phyloP scores from a whole-genome alignment of 108 stramenopile species.

The Cylindrotheca closterium region DNA sequence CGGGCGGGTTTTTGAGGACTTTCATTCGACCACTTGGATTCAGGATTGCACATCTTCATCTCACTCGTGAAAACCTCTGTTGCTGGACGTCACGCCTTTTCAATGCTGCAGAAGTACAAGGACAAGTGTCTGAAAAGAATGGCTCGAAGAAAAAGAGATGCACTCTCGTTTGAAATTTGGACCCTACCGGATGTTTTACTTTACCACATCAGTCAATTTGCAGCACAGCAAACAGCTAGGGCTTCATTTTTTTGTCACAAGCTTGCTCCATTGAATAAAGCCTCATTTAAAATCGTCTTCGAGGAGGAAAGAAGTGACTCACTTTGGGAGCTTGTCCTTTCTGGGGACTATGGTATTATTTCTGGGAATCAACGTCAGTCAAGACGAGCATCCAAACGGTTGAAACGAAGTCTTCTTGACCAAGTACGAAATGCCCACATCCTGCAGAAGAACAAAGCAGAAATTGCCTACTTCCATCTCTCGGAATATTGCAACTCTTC shows the following conservation, averaged over 20 bases:
- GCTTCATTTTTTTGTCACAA: conserved; percentile 44
- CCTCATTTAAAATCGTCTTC: conserved; percentile 16
- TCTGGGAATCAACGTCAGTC: neutral
- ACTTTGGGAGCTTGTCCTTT: conserved; percentile 47
- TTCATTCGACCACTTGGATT: too few relatives aligned
- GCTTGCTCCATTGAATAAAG: conserved; percentile 38
- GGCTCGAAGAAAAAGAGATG: too few relatives aligned
- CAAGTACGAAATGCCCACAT: conserved; percentile 47
- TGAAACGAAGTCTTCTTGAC: conserved; percentile 35
- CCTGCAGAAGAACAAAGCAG: conserved; percentile 43
- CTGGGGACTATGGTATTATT: conserved; percentile 42
- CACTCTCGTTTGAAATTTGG: conserved; percentile 42
- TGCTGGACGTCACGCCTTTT: too few relatives aligned
- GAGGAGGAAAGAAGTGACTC: conserved; percentile 24
- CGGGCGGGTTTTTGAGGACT: too few relatives aligned
- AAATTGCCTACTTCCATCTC: conserved; percentile 51
- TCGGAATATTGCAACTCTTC: conserved; percentile 35
- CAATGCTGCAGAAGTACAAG: too few relatives aligned
- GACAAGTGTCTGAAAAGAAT: too few relatives aligned
- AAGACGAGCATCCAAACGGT: conserved; percentile 41
- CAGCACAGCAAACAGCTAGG: conserved; percentile 35
- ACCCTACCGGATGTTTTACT: conserved; percentile 61
- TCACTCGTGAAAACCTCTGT: too few relatives aligned
- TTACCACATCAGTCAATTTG: conserved; percentile 38
- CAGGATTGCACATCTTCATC: too few relatives aligned